Evolutionary conservation across 208 protist species (phyloP), one percentile per base, ranked within the genome.

Genomic region (Phytomonas sp.): DNA sequence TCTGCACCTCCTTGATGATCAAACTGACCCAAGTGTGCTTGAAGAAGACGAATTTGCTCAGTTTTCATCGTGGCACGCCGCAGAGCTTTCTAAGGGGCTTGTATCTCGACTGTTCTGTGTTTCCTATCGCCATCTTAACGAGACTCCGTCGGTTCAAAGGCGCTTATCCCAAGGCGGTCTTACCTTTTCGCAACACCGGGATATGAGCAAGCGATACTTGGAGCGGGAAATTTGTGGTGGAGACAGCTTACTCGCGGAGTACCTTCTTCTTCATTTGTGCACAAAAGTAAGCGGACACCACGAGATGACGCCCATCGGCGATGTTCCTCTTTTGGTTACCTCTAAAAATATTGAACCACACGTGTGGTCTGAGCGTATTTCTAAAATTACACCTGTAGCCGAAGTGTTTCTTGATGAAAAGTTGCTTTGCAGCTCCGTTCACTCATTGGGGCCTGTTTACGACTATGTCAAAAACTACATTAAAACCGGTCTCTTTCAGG

Each of bases 221-320:
- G 42, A 42, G 2, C 29, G 60, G 12, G 70, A 72, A 10, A 63
- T 92, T 16, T 91, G 85, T 32, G 26, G 63, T n/a, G 86, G 84
- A 0, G 87, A 95, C 70, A 69, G 45, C 5, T 71, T 95, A 11
- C 31, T 80, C 6, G 84, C 81, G 8, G 82, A 92, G 69, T 93
- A 89, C 69, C 14, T 93, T 32, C 68, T 95, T 56, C 77, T 95
- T 36, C 87, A 93, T 61, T 78, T 95, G 23, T 85, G 85, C 66
- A 71, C 78, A 8, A 67, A 71, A 30, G 88, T 93, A 14, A 49
- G 45, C 4, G 70, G 72, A 12, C 87, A 90, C 72, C 80, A 69
- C 61, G 73, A 69, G 14, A 69, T 71, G 26, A 91, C 75, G 29
- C 86, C 90, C 1, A 69, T 93, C 49, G 90, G 90, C 19, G 90